A percentile compares a stretch with the other conserved stretches of the same genome.
These are phyloP conservation scores for Adansonia gregorii DNA, from an alignment of 441 rosid genomes.

Conservation along the genomic window DNA sequence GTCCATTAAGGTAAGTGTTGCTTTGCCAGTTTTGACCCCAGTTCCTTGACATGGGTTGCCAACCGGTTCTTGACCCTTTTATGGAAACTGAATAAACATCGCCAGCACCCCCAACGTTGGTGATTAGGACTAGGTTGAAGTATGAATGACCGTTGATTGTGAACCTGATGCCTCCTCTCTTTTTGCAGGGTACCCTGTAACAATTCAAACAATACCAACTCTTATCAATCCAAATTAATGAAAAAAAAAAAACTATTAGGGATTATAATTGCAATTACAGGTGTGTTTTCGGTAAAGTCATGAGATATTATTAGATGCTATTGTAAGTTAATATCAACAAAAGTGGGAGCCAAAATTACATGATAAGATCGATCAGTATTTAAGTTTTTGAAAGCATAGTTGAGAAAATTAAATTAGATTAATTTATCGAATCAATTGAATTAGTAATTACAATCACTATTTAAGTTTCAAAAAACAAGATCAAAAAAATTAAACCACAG, in stretches of 20 bases:
- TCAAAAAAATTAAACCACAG: too few species aligned
- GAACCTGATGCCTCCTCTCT: conserved; percentile 57
- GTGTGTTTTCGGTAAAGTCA: too few species aligned
- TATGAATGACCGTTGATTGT: conserved; percentile 60
- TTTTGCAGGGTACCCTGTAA: conserved; percentile 55
- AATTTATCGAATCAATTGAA: too few species aligned
- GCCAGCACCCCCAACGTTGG: conserved; percentile 64
- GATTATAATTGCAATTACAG: too few species aligned
- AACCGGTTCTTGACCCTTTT: conserved; percentile 56
- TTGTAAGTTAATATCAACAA: too few species aligned
- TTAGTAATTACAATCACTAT: too few species aligned
- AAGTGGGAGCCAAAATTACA: too few species aligned
- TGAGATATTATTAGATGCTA: too few species aligned
- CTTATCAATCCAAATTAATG: background rate
- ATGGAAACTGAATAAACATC: conserved; percentile 53
- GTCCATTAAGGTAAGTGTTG: conserved; percentile 51
- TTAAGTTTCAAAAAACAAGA: too few species aligned
- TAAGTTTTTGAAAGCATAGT: too few species aligned
- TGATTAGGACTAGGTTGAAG: conserved; percentile 55
- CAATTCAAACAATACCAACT: background rate
- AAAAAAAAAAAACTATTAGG: background rate
- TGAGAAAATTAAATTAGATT: too few species aligned
- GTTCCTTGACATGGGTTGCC: conserved; percentile 62
- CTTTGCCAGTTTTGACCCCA: conserved; percentile 77
- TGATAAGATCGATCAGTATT: too few species aligned